phyloP scores from a whole-genome alignment of 2,329 filamentous ascomycete genomes.

The Rugonectria rugulosa region DNA sequence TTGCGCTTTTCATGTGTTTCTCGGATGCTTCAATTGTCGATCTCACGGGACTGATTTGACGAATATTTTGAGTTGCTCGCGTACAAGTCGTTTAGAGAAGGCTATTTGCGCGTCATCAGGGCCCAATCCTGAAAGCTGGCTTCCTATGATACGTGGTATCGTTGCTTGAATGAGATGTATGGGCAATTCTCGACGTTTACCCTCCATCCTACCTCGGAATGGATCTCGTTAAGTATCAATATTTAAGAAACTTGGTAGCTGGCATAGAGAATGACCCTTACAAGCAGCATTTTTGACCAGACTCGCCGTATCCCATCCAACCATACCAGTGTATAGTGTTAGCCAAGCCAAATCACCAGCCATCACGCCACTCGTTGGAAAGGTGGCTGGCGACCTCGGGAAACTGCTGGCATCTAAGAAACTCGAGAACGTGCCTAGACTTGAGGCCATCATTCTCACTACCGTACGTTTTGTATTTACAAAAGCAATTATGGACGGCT shows the following conservation, averaged over 20 bases:
- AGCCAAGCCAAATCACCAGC: conserved; percentile 76
- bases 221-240: conserved; percentile 64
- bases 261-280: conserved; percentile 73
- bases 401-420: conserved; percentile 29
- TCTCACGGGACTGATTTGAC: too few relatives aligned
- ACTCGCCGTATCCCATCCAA: conserved; percentile 74
- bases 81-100: too few relatives aligned
- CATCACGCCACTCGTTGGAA: conserved; percentile 69
- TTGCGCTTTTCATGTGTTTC: too few relatives aligned
- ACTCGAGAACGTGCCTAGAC: conserved; percentile 21
- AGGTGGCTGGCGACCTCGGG: conserved; percentile 57
- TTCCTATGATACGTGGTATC: conserved; percentile 69
- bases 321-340: conserved; percentile 81
- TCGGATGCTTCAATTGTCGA: too few relatives aligned
- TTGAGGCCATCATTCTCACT: conserved; percentile 43
- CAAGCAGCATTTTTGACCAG: conserved; percentile 52
- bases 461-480: conserved; percentile 44
- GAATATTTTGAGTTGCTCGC: too few relatives aligned
- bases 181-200: conserved; percentile 72
- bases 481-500: conserved; percentile 41
- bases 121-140: conserved; percentile 64
- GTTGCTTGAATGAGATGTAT: conserved; percentile 73
- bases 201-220: conserved; percentile 70
- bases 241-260: conserved; percentile 69
- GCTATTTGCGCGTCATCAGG: conserved; percentile 54